These are phyloP conservation scores for Primulina eburnea DNA, from an alignment of 257 asterid species.

Conservation along the genomic window DNA sequence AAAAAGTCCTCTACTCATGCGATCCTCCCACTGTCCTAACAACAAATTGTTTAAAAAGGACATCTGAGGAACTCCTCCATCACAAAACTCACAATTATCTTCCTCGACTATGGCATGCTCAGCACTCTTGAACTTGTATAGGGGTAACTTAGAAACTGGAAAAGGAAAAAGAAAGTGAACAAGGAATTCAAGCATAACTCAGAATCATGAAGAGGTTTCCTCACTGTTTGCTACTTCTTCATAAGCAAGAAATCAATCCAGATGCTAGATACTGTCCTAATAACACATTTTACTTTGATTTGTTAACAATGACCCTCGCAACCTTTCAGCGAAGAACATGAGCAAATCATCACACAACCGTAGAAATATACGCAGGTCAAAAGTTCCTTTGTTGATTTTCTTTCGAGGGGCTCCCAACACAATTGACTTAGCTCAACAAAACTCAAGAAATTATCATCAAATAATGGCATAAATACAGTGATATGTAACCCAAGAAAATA, in stretches of 20 bases:
- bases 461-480: background rate
- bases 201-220: background rate
- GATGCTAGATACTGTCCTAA: background rate
- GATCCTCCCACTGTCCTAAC: conserved; percentile 75
- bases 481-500: conserved; percentile 19
- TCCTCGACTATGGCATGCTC: conserved; percentile 30
- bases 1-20: conserved; percentile 54
- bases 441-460: background rate
- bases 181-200: background rate
- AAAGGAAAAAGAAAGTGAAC: conserved; percentile 8
- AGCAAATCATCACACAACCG: background rate
- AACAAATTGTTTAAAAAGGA: conserved; percentile 46
- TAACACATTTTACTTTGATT: background rate
- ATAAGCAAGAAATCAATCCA: background rate
- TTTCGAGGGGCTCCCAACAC: background rate
- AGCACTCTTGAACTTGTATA: conserved; percentile 46
- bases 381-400: background rate
- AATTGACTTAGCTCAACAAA: background rate
- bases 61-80: conserved; percentile 28
- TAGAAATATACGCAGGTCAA: background rate
- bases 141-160: conserved; percentile 58
- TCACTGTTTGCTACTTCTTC: background rate
- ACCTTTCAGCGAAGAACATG: background rate
- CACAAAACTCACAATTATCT: conserved; percentile 27
- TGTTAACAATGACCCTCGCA: background rate